Percentiles rank a stretch among this genome's conserved stretches.
These are phyloP conservation scores for Citrus maxima DNA, from an alignment of 345 rosid genomes.

Conservation along the genomic window DNA sequence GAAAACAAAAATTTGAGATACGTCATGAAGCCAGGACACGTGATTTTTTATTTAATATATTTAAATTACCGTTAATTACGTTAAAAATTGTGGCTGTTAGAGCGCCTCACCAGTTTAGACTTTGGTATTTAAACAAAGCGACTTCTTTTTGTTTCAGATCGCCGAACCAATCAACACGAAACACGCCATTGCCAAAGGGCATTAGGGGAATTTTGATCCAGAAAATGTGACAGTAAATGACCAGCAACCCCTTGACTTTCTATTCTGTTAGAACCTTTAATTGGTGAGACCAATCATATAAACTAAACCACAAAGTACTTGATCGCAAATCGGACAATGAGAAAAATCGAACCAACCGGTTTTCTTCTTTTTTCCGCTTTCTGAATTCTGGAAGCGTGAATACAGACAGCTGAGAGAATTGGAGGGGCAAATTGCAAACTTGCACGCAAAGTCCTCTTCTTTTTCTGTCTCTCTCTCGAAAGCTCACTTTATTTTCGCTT, in stretches of 20 bases:
- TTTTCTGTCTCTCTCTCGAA: neutral
- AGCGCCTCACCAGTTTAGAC: neutral
- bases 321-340: neutral
- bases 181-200: neutral
- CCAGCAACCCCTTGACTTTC: neutral
- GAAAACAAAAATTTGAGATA: no score
- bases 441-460: constrained; percentile 24
- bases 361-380: neutral
- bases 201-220: neutral
- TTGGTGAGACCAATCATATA: neutral
- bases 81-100: constrained; percentile 2
- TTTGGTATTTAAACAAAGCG: neutral
- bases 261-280: neutral
- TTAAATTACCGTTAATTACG: constrained; percentile 17
- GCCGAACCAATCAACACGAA: neutral
- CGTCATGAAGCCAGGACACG: neutral
- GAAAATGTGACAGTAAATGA: neutral
- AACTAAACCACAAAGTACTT: neutral
- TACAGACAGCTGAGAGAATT: neutral
- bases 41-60: neutral
- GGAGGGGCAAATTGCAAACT: constrained; percentile 3
- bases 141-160: neutral
- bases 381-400: neutral
- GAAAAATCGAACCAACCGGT: neutral
- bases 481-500: neutral